phyloP scores from a whole-genome alignment of 2,329 filamentous ascomycete genomes.

The Dactylonectria estremocensis region DNA sequence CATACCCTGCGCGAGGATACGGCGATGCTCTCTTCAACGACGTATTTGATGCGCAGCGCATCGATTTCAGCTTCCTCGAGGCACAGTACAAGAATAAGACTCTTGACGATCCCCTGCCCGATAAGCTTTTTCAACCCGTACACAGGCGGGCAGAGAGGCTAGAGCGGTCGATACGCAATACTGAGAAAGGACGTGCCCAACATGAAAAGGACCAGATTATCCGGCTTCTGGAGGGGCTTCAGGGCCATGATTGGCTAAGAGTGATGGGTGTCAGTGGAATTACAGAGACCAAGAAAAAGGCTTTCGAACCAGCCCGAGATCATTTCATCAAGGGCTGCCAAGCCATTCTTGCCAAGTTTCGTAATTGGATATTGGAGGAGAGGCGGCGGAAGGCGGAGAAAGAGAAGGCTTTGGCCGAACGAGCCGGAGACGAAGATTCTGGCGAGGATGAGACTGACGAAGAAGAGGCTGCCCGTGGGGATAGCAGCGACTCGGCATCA shows the following conservation, averaged over 20 bases:
- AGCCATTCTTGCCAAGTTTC: slow-evolving; percentile 88
- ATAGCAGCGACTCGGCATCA: slow-evolving; percentile 62
- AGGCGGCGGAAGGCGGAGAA: slow-evolving; percentile 85
- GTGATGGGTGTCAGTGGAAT: slow-evolving; percentile 90
- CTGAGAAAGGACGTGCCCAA: slow-evolving; percentile 75
- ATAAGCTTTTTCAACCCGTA: slow-evolving; percentile 67
- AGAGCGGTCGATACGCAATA: slow-evolving; percentile 75
- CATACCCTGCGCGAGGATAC: slow-evolving; percentile 66
- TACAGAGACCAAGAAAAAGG: slow-evolving; percentile 88
- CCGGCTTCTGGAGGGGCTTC: slow-evolving; percentile 82
- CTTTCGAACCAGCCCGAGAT: slow-evolving; percentile 87
- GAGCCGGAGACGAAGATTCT: slow-evolving; percentile 52
- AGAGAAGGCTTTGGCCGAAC: slow-evolving; percentile 67
- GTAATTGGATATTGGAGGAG: slow-evolving; percentile 90
- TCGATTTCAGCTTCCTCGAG: slow-evolving; percentile 70
- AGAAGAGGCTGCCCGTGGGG: slow-evolving; percentile 68
- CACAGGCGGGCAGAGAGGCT: slow-evolving; percentile 73
- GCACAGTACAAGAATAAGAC: slow-evolving; percentile 61
- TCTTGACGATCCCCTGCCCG: slow-evolving; percentile 69
- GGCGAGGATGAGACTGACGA: slow-evolving; percentile 48
- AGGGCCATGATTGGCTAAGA: slow-evolving; percentile 93
- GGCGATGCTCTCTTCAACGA: slow-evolving; percentile 70
- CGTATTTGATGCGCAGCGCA: slow-evolving; percentile 69
- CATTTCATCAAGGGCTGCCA: slow-evolving; percentile 90
- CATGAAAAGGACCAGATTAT: slow-evolving; percentile 78